Evolutionary conservation across 768 basidiomycete species (phyloP).

Genomic region (Chiua virens): DNA sequence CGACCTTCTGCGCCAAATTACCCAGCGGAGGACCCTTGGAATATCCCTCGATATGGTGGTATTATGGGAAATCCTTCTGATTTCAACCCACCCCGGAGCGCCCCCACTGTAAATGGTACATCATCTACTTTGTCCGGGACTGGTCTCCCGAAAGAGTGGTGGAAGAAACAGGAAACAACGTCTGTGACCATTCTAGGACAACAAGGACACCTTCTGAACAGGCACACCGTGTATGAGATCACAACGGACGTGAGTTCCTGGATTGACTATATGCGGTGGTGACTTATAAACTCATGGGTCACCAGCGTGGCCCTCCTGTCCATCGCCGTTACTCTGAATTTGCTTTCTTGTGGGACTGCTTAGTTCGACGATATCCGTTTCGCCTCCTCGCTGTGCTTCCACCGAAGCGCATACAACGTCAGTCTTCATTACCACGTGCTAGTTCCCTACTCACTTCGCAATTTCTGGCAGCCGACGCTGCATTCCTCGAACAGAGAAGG

Average conservation of each 20-base stretch:
- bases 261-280: slow-evolving; percentile 5
- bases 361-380: slow-evolving; percentile 89
- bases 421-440: slow-evolving; percentile 32
- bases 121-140: slow-evolving; percentile 65
- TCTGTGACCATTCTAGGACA: slow-evolving; percentile 76
- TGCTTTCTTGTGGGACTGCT: slow-evolving; percentile 82
- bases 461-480: slow-evolving; percentile 66
- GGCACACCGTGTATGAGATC: slow-evolving; percentile 84
- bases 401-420: slow-evolving; percentile 89
- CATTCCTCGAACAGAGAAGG: slow-evolving; percentile 90
- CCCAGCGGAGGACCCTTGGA: slow-evolving; percentile 72
- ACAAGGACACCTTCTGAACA: slow-evolving; percentile 89
- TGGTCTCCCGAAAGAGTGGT: slow-evolving; percentile 81
- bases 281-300: slow-evolving; percentile 9
- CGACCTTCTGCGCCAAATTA: slow-evolving; percentile 51
- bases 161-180: slow-evolving; percentile 77
- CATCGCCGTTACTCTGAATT: slow-evolving; percentile 93
- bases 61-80: slow-evolving; percentile 35
- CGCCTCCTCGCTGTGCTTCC: slow-evolving; percentile 84
- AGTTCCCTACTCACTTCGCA: slow-evolving; percentile 2
- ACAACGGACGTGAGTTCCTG: slow-evolving; percentile 63
- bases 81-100: slow-evolving; percentile 21
- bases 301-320: slow-evolving; percentile 66
- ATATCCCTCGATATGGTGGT: slow-evolving; percentile 33
- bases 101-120: slow-evolving; percentile 39